Evolutionary conservation across 2,329 filamentous ascomycete genomes (phyloP), one percentile per base, ranked within the genome.

Genomic region (Botrytis tulipae): DNA sequence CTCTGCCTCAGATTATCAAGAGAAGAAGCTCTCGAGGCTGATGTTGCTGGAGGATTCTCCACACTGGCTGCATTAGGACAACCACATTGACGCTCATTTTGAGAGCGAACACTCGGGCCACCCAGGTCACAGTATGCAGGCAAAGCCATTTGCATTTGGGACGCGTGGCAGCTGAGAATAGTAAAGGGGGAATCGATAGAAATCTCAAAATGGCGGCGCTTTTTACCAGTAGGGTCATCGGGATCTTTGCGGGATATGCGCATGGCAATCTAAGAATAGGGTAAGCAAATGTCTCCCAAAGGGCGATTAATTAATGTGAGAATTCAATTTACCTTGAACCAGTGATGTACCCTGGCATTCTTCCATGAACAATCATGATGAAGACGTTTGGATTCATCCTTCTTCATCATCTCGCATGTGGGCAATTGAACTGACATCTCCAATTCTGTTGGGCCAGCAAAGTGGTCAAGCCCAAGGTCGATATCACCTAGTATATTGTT

Each of bases 151-250:
- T 93, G 93, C 60, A 89, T 89, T 80, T 91, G 89, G 5, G 90
- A 91, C 61, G 91, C 91, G 74, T 89, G 89, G 82, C 91, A 93
- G 16, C 90, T 92, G 25, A 93, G 87, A 75, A 93, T 91, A 78
- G 92, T 90, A 81, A 93, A 92, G 3, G 91, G 91, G 0, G 91
- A 93, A 81, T 93, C 91, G 76, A 93, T 93, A 25, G 91, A 93
- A 73, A 93, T 93, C 79, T 93, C 91, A 76, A 93, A 93, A 79
- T 93, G 91, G 57, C 91, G 86, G 76, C 91, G 86, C 80, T 92
- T 92, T 54, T 78, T 80, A 32, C 78, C 78, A 7, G 82, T 84
- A 16, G 91, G 87, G 77, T 92, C 89, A 46, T 86, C 86, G 66
- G 86, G 84, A 78, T 93, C 91, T 16, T 88, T 85, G 79, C 89